A percentile compares a stretch with the other conserved stretches of the same genome.
Conservation (phyloP, 192 early-diverging fungal genomes). For the Rhizophlyctis rosea region DNA sequence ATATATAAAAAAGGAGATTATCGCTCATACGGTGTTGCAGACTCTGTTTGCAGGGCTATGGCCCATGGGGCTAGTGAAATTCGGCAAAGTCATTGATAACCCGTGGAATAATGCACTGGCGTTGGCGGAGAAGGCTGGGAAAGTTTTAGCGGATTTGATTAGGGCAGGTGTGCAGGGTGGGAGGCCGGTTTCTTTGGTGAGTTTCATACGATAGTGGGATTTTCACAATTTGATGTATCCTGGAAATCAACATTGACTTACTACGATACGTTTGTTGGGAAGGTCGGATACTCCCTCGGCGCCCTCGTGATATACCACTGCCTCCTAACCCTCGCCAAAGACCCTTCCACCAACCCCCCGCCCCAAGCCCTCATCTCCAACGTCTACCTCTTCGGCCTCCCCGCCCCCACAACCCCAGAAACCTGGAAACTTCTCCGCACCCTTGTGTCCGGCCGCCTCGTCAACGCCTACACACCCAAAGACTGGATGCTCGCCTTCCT, state of each 20-base stretch:
- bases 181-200: slow-evolving; percentile 85
- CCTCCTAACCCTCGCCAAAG: slow-evolving; percentile 79
- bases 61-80: slow-evolving; percentile 46
- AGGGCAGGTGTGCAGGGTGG: slow-evolving; percentile 78
- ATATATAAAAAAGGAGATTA: slow-evolving; percentile 37
- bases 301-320: slow-evolving; percentile 90
- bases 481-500: slow-evolving; percentile 92
- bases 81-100: slow-evolving; percentile 60
- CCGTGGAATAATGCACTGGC: slow-evolving; percentile 64
- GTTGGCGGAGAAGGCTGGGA: slow-evolving; percentile 59
- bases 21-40: slow-evolving; percentile 47
- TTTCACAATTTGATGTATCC: background rate
- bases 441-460: slow-evolving; percentile 80
- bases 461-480: slow-evolving; percentile 84
- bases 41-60: slow-evolving; percentile 46
- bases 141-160: slow-evolving; percentile 83
- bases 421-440: slow-evolving; percentile 74
- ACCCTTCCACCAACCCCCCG: background rate
- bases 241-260: background rate
- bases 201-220: slow-evolving; percentile 51
- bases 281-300: slow-evolving; percentile 86
- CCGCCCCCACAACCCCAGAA: slow-evolving; percentile 71
- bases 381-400: slow-evolving; percentile 85
- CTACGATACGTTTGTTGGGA: background rate
- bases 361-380: slow-evolving; percentile 60